phyloP scores from a whole-genome alignment of 2,329 filamentous ascomycete genomes.

The Biscogniauxia marginata region DNA sequence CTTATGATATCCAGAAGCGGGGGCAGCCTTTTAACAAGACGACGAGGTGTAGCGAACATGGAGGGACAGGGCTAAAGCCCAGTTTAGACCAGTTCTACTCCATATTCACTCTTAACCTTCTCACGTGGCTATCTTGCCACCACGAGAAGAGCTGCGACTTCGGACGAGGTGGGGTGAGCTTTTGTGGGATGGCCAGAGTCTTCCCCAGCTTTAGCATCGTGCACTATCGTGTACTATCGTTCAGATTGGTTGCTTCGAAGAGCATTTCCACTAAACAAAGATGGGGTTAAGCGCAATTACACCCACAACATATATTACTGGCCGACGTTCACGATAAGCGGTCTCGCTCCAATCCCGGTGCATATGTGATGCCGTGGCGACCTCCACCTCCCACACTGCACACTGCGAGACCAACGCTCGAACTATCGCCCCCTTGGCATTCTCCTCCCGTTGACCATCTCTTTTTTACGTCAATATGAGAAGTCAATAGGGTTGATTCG shows the following conservation, averaged over 20 bases:
- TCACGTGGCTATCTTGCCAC: not conserved
- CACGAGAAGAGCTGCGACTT: constrained; percentile 13
- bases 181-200: constrained; percentile 2
- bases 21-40: not conserved
- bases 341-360: not conserved
- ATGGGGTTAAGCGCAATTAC: not conserved
- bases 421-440: not conserved
- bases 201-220: not conserved
- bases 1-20: not conserved
- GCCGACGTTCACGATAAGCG: not conserved
- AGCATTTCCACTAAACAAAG: not conserved
- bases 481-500: not conserved
- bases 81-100: not conserved
- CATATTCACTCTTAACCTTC: constrained; percentile 2
- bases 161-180: constrained; percentile 19
- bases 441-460: too few relatives aligned
- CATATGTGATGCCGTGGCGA: not conserved
- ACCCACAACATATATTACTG: not conserved
- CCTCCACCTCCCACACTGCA: not conserved
- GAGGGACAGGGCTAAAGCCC: not conserved
- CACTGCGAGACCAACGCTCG: not conserved
- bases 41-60: not conserved
- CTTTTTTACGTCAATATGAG: too few relatives aligned
- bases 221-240: not conserved
- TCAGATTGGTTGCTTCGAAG: not conserved